phyloP scores from a whole-genome alignment of 2,329 filamentous ascomycete species.

The Phyllosticta citriasiana region DNA sequence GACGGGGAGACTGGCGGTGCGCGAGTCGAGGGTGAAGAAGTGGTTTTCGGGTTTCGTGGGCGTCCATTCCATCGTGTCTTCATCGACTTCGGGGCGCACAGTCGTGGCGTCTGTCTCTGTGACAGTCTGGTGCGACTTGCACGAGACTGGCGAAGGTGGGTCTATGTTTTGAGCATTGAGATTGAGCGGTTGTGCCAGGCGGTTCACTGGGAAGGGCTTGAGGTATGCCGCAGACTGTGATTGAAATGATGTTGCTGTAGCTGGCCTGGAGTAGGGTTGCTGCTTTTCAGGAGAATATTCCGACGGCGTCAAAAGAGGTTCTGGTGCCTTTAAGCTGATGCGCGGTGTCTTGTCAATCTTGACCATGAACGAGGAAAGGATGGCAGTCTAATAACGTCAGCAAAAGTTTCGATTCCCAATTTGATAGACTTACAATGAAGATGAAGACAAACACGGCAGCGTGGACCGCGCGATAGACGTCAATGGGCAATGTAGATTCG shows the following conservation, averaged over 20 bases:
- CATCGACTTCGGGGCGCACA: slow-evolving; percentile 16
- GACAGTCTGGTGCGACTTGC: slow-evolving; percentile 16
- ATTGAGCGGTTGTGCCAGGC: slow-evolving; percentile 19
- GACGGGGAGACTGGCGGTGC: neutral
- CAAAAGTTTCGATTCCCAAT: neutral
- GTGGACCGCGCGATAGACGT: slow-evolving; percentile 42
- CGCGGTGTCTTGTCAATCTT: slow-evolving; percentile 41
- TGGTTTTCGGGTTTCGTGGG: slow-evolving; percentile 41
- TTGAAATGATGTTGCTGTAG: slow-evolving; percentile 16
- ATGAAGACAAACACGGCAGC: slow-evolving; percentile 44
- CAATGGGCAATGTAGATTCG: slow-evolving; percentile 14
- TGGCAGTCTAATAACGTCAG: slow-evolving; percentile 13
- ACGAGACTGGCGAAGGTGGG: slow-evolving; percentile 25
- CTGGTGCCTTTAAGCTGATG: slow-evolving; percentile 17
- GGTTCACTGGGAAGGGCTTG: slow-evolving; percentile 28
- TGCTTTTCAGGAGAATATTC: slow-evolving; percentile 14
- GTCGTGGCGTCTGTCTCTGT: slow-evolving; percentile 9
- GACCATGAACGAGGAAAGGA: slow-evolving; percentile 42
- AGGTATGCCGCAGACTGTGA: slow-evolving; percentile 29
- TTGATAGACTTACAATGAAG: slow-evolving; percentile 40
- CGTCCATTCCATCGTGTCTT: slow-evolving; percentile 65
- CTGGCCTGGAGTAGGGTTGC: slow-evolving; percentile 15
- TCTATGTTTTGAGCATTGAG: neutral
- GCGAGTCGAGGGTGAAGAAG: slow-evolving; percentile 6
- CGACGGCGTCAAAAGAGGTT: slow-evolving; percentile 16